A percentile compares a stretch with the other conserved stretches of the same genome.
phyloP scores from a whole-genome alignment of 495 filamentous ascomycete genomes.

The Aspergillus diversus region DNA sequence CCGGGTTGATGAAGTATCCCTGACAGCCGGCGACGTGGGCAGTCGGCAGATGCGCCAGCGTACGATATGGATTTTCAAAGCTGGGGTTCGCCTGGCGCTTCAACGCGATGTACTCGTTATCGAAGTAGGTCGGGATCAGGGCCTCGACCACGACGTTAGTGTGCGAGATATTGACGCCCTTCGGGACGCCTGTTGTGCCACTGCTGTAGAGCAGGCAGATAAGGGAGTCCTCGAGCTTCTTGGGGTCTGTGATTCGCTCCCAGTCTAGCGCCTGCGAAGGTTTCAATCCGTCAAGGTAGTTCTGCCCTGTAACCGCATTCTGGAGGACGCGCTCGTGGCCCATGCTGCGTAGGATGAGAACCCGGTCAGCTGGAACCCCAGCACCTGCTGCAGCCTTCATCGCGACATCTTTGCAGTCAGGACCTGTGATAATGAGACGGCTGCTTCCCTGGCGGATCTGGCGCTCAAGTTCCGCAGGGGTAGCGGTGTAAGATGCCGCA shows the following conservation, averaged over 20 bases:
- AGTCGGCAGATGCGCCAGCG: slow-evolving; percentile 55
- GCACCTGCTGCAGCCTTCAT: slow-evolving; percentile 60
- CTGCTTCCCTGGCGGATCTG: slow-evolving; percentile 35
- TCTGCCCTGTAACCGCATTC: slow-evolving; percentile 21
- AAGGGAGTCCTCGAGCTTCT: slow-evolving; percentile 31
- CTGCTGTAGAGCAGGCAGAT: slow-evolving; percentile 36
- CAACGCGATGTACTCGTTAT: slow-evolving; percentile 23
- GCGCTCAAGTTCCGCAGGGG: slow-evolving; percentile 43
- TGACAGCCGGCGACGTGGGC: slow-evolving; percentile 49
- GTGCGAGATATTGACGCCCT: slow-evolving; percentile 44
- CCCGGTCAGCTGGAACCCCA: slow-evolving; percentile 56
- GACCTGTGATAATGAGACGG: slow-evolving; percentile 17
- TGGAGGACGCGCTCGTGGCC: slow-evolving; percentile 22
- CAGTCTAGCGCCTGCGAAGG: slow-evolving; percentile 40
- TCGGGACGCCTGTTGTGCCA: slow-evolving; percentile 47
- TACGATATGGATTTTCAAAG: slow-evolving; percentile 32
- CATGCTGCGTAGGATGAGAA: slow-evolving; percentile 21
- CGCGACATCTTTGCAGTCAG: slow-evolving; percentile 18
- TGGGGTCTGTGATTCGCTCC: slow-evolving; percentile 47
- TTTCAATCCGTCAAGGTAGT: slow-evolving; percentile 22
- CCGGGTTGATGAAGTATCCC: slow-evolving; percentile 47
- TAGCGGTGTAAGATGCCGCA: slow-evolving; percentile 39
- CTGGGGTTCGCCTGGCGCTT: slow-evolving; percentile 28
- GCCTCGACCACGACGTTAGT: slow-evolving; percentile 35
- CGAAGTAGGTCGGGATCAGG: slow-evolving; percentile 29